Conservation (phyloP, 352 stramenopile species). For the Phytophthora fragariae region DNA sequence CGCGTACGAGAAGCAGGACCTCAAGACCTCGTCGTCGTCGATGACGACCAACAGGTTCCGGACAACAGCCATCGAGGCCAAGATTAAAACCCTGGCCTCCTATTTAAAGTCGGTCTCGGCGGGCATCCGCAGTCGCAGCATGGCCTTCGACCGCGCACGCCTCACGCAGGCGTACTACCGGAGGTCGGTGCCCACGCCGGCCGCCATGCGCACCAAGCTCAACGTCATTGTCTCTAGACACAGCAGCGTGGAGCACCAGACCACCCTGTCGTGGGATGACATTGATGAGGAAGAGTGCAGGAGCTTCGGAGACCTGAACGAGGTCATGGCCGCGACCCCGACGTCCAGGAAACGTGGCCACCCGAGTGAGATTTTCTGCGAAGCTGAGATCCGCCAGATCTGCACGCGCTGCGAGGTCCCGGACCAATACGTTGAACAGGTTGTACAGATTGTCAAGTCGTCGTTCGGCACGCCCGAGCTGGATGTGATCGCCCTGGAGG, state of each 20-base stretch:
- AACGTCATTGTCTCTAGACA: conserved; percentile 52
- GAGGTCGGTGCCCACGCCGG: conserved; percentile 46
- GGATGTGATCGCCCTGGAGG: conserved; percentile 74
- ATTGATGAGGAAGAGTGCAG: conserved; percentile 43
- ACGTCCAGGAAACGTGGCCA: conserved; percentile 61
- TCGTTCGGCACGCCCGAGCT: conserved; percentile 74
- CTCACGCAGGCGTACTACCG: conserved; percentile 57
- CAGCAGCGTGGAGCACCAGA: conserved; percentile 54
- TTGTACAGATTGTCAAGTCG: conserved; percentile 56
- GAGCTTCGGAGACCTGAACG: conserved; percentile 46
- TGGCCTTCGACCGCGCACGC: conserved; percentile 46
- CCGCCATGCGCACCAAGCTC: conserved; percentile 50
- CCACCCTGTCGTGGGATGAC: conserved; percentile 59
- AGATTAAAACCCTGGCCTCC: conserved; percentile 51
- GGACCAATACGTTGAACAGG: conserved; percentile 46
- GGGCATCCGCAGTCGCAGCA: conserved; percentile 43
- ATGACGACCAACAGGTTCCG: conserved; percentile 19
- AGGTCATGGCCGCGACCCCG: conserved; percentile 52
- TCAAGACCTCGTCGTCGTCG: conserved; percentile 23
- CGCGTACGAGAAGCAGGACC: conserved; percentile 35
- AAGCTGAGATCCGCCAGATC: conserved; percentile 59
- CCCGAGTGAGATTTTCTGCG: conserved; percentile 54
- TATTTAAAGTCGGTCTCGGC: conserved; percentile 59
- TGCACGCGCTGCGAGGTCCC: conserved; percentile 59
- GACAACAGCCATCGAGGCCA: conserved; percentile 39